phyloP scores from a whole-genome alignment of 768 basidiomycete species.

The Russula virescens region DNA sequence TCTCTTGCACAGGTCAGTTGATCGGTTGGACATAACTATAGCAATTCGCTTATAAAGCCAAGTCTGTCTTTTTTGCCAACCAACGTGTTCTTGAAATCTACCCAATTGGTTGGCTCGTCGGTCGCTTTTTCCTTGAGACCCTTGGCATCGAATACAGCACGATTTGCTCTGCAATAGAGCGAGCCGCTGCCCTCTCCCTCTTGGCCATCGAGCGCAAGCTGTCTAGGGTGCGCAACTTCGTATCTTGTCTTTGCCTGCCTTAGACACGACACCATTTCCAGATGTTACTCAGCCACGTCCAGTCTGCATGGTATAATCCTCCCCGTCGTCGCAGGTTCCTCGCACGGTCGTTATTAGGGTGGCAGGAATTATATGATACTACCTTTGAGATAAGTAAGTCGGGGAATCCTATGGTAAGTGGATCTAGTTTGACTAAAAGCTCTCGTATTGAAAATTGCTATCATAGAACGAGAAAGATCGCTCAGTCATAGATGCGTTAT shows the following conservation, averaged over 20 bases:
- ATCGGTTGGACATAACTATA: conserved; percentile 8
- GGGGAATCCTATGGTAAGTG: conserved; percentile 24
- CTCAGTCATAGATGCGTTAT: conserved; percentile 30
- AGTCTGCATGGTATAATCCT: conserved; percentile 62
- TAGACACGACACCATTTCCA: conserved; percentile 28
- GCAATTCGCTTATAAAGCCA: conserved; percentile 7
- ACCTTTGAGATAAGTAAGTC: conserved; percentile 31
- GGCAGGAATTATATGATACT: conserved; percentile 58
- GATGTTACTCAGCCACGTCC: conserved; percentile 54
- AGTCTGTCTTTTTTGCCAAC: conserved; percentile 8
- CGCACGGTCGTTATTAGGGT: conserved; percentile 56
- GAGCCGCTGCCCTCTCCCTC: conserved; percentile 35
- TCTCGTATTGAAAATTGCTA: background rate
- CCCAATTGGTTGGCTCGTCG: conserved; percentile 54
- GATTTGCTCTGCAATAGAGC: conserved; percentile 37
- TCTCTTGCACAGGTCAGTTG: conserved; percentile 54
- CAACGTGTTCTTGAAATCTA: conserved; percentile 31
- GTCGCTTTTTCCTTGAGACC: conserved; percentile 46
- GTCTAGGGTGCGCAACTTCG: conserved; percentile 30
- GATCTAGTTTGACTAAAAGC: background rate
- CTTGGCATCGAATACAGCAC: conserved; percentile 48
- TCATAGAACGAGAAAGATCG: conserved; percentile 21
- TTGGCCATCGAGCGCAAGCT: conserved; percentile 37
- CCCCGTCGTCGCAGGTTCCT: conserved; percentile 59
- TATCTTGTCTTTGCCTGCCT: background rate